A percentile compares a stretch with the other conserved stretches of the same genome.
These are phyloP conservation scores for Hyparrhenia diplandra DNA, from an alignment of 176 grass and related monocot genomes.

Conservation along the genomic window DNA sequence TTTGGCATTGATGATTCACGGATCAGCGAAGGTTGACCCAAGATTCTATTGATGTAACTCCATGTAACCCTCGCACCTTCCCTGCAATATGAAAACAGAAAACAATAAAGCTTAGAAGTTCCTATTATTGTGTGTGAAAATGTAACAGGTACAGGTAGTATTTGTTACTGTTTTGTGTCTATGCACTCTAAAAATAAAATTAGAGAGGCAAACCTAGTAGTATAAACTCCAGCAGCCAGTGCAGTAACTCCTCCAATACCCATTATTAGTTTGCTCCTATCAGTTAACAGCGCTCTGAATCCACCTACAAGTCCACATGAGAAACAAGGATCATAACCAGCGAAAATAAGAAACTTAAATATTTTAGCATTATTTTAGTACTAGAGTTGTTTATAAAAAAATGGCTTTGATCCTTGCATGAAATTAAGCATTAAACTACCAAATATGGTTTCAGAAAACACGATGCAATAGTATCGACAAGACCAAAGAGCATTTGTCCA, in stretches of 20 bases:
- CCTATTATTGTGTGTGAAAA: neutral
- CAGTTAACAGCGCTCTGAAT: slow-evolving; percentile 70
- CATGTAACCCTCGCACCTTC: slow-evolving; percentile 91
- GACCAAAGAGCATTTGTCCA: neutral
- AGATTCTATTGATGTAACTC: slow-evolving; percentile 94
- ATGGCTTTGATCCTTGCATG: neutral
- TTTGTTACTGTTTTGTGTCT: neutral
- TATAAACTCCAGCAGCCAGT: slow-evolving; percentile 87
- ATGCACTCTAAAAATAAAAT: neutral
- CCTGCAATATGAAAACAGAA: slow-evolving; percentile 41
- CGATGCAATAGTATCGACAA: neutral
- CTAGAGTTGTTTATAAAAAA: neutral
- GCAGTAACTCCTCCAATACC: slow-evolving; percentile 87
- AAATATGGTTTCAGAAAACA: neutral
- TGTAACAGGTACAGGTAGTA: neutral
- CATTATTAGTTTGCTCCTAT: slow-evolving; percentile 80
- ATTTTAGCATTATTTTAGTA: neutral
- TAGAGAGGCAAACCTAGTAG: slow-evolving; percentile 64
- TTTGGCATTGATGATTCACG: slow-evolving; percentile 96
- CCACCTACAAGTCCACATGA: slow-evolving; percentile 59
- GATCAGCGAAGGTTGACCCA: slow-evolving; percentile 91
- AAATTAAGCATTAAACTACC: neutral
- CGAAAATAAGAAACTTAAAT: slow-evolving; percentile 5
- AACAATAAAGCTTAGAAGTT: slow-evolving; percentile 2
- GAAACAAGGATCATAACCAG: slow-evolving; percentile 20